Evolutionary conservation across 2,329 filamentous ascomycete genomes (phyloP).

Genomic region (Cercospora sp.): DNA sequence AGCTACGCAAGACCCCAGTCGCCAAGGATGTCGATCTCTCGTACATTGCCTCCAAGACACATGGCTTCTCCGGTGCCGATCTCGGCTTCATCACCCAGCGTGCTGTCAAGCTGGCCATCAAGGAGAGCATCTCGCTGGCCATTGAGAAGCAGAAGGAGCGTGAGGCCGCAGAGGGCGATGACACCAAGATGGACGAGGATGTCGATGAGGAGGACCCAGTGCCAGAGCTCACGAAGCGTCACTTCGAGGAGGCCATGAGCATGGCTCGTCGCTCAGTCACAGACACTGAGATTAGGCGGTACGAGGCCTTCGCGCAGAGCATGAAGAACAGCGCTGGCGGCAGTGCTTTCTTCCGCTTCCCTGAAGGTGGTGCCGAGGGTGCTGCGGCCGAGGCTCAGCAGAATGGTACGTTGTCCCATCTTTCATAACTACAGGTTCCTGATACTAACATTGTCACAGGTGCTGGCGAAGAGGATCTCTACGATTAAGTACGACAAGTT

Average conservation of each 20-base stretch:
- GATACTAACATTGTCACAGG: conserved; percentile 57
- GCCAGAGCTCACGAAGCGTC: conserved; percentile 89
- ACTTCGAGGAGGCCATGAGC: conserved; percentile 99
- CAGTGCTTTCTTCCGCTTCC: conserved; percentile 94
- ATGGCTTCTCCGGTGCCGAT: conserved; percentile 99
- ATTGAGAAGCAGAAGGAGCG: conserved; percentile 89
- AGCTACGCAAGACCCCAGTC: conserved; percentile 97
- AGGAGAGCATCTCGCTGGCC: conserved; percentile 85
- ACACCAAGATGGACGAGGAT: conserved; percentile 77
- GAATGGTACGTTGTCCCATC: conserved; percentile 38
- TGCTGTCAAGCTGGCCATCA: conserved; percentile 98
- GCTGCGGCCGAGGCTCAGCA: conserved; percentile 35
- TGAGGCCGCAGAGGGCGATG: conserved; percentile 69
- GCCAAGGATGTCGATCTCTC: conserved; percentile 80
- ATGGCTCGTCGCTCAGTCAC: conserved; percentile 89
- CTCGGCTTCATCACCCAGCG: conserved; percentile 98
- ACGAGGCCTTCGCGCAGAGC: conserved; percentile 97
- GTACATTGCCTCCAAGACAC: conserved; percentile 94
- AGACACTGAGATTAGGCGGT: conserved; percentile 95
- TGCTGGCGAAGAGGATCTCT: conserved; percentile 94
- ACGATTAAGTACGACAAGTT: conserved; percentile 63
- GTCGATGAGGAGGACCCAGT: conserved; percentile 82
- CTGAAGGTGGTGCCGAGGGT: conserved; percentile 56
- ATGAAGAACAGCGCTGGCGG: conserved; percentile 98
- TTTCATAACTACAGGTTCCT: conserved; percentile 7